phyloP scores from a whole-genome alignment of 768 basidiomycete species.

The Termitomyces sp. region DNA sequence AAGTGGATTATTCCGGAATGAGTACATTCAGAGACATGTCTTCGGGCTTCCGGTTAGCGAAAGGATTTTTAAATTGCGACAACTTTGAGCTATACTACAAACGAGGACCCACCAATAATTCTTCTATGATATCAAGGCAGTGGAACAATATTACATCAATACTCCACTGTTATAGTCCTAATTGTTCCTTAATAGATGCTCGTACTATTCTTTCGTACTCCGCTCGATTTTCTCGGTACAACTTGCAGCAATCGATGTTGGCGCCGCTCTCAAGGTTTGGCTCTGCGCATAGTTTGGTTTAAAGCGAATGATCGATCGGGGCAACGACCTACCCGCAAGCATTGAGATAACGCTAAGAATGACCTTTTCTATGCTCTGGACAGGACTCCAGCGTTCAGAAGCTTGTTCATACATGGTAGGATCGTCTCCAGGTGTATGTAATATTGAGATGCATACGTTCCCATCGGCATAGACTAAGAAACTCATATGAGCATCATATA shows the following conservation, averaged over 20 bases:
- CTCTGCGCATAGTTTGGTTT: slow-evolving; percentile 36
- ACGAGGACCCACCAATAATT: not conserved
- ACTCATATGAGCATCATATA: slow-evolving; percentile 6
- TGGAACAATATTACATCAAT: slow-evolving; percentile 3
- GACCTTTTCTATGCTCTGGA: slow-evolving; percentile 97
- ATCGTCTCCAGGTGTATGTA: slow-evolving; percentile 91
- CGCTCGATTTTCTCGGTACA: slow-evolving; percentile 83
- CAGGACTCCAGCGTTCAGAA: slow-evolving; percentile 97
- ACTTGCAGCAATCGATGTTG: slow-evolving; percentile 95
- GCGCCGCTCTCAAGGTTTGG: slow-evolving; percentile 97
- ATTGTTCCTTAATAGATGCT: slow-evolving; percentile 77
- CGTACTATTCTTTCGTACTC: slow-evolving; percentile 89
- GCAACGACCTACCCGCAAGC: slow-evolving; percentile 68
- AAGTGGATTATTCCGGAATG: slow-evolving; percentile 73
- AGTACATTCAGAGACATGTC: slow-evolving; percentile 85
- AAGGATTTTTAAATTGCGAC: slow-evolving; percentile 34
- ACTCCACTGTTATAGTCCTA: slow-evolving; percentile 52
- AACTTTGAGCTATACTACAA: slow-evolving; percentile 8
- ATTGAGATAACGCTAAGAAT: slow-evolving; percentile 94
- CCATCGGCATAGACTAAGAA: slow-evolving; percentile 90
- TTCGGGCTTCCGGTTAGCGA: slow-evolving; percentile 50
- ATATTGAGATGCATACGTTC: slow-evolving; percentile 95
- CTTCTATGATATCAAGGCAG: slow-evolving; percentile 10
- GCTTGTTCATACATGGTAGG: slow-evolving; percentile 93
- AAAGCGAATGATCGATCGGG: slow-evolving; percentile 5